These are phyloP conservation scores for Teunomyces stri DNA, from an alignment of 805 yeast genomes.

Conservation along the genomic window DNA sequence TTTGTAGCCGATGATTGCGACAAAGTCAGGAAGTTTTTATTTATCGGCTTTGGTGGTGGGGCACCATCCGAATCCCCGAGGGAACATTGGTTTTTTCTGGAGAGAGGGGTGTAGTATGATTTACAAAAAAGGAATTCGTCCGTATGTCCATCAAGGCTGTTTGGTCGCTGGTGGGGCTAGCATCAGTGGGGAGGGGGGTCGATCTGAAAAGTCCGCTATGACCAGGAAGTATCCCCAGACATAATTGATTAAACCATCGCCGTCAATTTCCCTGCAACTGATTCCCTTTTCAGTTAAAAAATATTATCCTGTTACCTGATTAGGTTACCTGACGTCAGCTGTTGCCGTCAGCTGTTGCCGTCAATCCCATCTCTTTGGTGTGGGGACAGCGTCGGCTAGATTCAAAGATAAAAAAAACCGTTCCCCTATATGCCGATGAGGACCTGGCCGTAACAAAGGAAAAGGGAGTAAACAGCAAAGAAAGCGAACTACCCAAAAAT, in stretches of 20 bases:
- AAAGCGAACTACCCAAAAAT: too few relatives aligned
- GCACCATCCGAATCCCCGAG: neutral
- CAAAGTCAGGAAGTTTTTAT: neutral
- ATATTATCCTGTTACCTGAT: neutral
- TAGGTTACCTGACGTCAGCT: constrained; percentile 1
- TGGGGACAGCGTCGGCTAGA: neutral
- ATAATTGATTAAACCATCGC: neutral
- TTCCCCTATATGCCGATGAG: neutral
- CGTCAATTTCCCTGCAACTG: neutral
- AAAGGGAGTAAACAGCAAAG: neutral
- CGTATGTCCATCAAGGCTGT: neutral
- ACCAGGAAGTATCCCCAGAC: neutral
- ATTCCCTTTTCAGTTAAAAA: neutral
- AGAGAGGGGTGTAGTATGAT: neutral
- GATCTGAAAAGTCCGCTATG: neutral
- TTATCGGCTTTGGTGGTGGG: neutral
- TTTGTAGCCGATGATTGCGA: neutral
- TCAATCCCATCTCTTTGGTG: neutral
- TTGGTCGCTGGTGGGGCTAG: neutral
- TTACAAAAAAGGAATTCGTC: neutral
- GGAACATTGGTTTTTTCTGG: neutral
- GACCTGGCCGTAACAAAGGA: neutral
- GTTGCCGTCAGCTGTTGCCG: constrained; percentile 1
- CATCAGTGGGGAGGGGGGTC: neutral
- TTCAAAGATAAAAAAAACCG: neutral